These are phyloP conservation scores for Wickerhamomyces subpelliculosus DNA, from an alignment of 805 yeast species.

Conservation along the genomic window DNA sequence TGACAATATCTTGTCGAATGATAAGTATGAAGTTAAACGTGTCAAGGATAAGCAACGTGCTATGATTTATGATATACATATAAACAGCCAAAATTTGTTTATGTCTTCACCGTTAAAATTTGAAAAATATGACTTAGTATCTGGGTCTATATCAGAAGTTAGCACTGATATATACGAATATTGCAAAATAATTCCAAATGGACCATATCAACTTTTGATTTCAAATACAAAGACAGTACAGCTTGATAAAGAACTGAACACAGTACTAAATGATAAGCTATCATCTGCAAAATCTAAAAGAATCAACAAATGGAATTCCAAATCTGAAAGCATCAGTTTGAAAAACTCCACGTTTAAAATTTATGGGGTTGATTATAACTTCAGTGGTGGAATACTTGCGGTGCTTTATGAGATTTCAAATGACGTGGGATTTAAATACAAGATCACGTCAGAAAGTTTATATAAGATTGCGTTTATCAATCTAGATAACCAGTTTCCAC, in stretches of 20 bases:
- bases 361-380: slow-evolving; percentile 14
- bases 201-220: slow-evolving; percentile 2
- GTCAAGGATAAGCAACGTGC: slow-evolving; percentile 5
- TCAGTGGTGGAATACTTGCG: slow-evolving; percentile 12
- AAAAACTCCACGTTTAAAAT: slow-evolving; percentile 9
- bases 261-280: slow-evolving; percentile 6
- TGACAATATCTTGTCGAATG: not conserved
- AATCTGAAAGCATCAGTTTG: slow-evolving; percentile 19
- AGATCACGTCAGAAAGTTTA: slow-evolving; percentile 15
- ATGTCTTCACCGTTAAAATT: slow-evolving; percentile 9
- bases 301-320: slow-evolving; percentile 15
- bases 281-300: slow-evolving; percentile 9
- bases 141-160: not conserved
- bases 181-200: slow-evolving; percentile 10
- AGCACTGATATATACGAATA: slow-evolving; percentile 5
- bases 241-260: slow-evolving; percentile 1
- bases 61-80: slow-evolving; percentile 12
- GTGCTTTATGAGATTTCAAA: slow-evolving; percentile 15
- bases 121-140: slow-evolving; percentile 1
- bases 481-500: slow-evolving; percentile 1
- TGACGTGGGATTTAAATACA: slow-evolving; percentile 14
- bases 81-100: not conserved
- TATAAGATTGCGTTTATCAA: slow-evolving; percentile 14
- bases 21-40: slow-evolving; percentile 2
- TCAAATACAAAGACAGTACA: slow-evolving; percentile 7